These are phyloP conservation scores for Leishmania amazonensis DNA, from an alignment of 208 protist species.

Conservation along the genomic window DNA sequence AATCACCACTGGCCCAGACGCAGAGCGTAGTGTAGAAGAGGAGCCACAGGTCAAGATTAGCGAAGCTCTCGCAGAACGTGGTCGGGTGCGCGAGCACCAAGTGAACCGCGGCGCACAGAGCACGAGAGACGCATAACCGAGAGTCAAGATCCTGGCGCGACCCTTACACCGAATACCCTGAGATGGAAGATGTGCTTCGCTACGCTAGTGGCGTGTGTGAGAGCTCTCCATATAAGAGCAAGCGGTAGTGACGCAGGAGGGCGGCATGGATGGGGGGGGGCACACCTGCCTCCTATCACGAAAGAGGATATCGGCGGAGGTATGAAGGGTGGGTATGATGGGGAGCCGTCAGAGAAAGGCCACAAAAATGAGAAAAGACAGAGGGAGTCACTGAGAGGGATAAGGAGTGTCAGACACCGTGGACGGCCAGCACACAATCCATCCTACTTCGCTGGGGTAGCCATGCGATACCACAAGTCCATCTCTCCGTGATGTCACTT, in stretches of 20 bases:
- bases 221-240: neutral
- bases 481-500: neutral
- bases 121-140: neutral
- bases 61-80: slow-evolving; percentile 44
- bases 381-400: neutral
- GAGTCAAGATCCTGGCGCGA: neutral
- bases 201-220: neutral
- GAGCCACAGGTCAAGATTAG: slow-evolving; percentile 52
- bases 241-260: neutral
- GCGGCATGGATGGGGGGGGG: too few relatives aligned
- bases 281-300: neutral
- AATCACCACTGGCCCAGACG: slow-evolving; percentile 32
- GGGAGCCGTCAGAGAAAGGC: neutral
- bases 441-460: neutral
- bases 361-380: neutral
- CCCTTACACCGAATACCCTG: neutral
- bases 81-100: slow-evolving; percentile 49
- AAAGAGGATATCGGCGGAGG: neutral
- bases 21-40: slow-evolving; percentile 46
- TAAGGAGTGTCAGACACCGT: neutral
- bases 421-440: neutral
- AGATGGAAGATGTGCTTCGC: neutral
- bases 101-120: slow-evolving; percentile 46
- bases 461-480: neutral
- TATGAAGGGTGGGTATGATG: neutral